Evolutionary conservation across 768 basidiomycete species (phyloP), one percentile per base, ranked within the genome.

Genomic region (Boletus reticulatus): DNA sequence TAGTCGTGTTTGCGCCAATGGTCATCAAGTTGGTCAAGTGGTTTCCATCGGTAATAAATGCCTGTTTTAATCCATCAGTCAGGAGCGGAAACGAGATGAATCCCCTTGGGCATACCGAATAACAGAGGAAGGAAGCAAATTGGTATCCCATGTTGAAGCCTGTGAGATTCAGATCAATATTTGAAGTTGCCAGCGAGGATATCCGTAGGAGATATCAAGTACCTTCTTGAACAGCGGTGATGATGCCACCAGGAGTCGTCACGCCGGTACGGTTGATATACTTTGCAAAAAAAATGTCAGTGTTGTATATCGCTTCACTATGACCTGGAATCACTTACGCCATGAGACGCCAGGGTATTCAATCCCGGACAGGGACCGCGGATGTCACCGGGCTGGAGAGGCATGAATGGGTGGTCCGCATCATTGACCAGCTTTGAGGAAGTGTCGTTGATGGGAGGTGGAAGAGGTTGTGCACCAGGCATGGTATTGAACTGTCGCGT

Each of bases 1-100:
- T 44, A 4, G 65, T 66, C 11, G 48, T 43, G 16, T 67, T 66
- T 43, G 56, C 56, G 47, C 59, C 64, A 17, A 65, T 65, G 50
- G 52, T 64, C 61, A 65, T 67, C 50, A 66, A 46, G 16, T 66
- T 67, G 10, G 64, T 65, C 50, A 67, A 52, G n/a, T 61, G 62
- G 20, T 67, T 67, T 4, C 65, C 65, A 16, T 66, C 66, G 3
- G 67, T 62, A 22, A 67, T 4, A 20, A 66, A 66, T 36, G 12
- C 27, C 27, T 29, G 27, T 29, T 9, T 29, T 9, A 29, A 43
- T 38, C 10, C 22, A n/a, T 45, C 4, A 1, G 27, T 63, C 7
- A 57, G 37, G 22, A 20, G 6, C n/a, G n/a, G n/a, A n/a, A n/a
- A 22, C 11, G 9, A 37, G 14, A n/a, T 29, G 27, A 5, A 27